These are phyloP conservation scores for Myochromella boudieri DNA, from an alignment of 768 basidiomycete genomes.

Conservation along the genomic window DNA sequence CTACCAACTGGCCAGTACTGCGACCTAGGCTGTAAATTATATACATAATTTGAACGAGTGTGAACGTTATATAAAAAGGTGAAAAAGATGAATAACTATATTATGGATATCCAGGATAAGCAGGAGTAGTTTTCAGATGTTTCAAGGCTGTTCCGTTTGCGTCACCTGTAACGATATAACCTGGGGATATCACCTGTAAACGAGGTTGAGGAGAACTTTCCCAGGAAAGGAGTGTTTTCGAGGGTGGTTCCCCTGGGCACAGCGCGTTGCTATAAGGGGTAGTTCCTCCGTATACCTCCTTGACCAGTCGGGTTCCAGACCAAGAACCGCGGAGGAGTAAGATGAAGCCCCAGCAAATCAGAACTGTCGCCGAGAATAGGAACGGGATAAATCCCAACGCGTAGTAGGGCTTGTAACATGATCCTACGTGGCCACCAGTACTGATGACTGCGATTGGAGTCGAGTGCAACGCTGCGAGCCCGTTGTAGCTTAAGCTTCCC, in stretches of 20 bases:
- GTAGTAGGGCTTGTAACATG: slow-evolving; percentile 16
- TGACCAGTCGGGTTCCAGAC: background rate
- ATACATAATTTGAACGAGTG: no score
- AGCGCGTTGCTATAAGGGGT: slow-evolving; percentile 7
- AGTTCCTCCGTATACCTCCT: slow-evolving; percentile 11
- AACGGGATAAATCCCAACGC: slow-evolving; percentile 17
- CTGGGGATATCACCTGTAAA: slow-evolving; percentile 11
- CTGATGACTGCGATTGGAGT: slow-evolving; percentile 14
- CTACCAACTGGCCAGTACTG: no score
- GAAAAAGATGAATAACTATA: background rate
- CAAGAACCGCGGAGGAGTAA: slow-evolving; percentile 2
- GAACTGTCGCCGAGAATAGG: slow-evolving; percentile 9
- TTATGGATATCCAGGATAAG: background rate
- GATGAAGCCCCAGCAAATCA: slow-evolving; percentile 8
- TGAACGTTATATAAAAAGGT: no score
- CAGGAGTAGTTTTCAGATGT: slow-evolving; percentile 7
- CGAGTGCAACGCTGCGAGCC: slow-evolving; percentile 15
- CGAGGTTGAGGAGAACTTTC: slow-evolving; percentile 10
- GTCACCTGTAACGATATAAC: slow-evolving; percentile 6
- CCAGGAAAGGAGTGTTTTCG: slow-evolving; percentile 14
- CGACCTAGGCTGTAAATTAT: no score
- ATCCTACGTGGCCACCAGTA: slow-evolving; percentile 15
- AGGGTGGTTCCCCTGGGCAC: slow-evolving; percentile 5
- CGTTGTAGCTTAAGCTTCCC: slow-evolving; percentile 17
- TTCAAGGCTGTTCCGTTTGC: slow-evolving; percentile 8